Evolutionary conservation across 1,139 yeast genomes (phyloP).

Genomic region (Kodamaea fungicola): DNA sequence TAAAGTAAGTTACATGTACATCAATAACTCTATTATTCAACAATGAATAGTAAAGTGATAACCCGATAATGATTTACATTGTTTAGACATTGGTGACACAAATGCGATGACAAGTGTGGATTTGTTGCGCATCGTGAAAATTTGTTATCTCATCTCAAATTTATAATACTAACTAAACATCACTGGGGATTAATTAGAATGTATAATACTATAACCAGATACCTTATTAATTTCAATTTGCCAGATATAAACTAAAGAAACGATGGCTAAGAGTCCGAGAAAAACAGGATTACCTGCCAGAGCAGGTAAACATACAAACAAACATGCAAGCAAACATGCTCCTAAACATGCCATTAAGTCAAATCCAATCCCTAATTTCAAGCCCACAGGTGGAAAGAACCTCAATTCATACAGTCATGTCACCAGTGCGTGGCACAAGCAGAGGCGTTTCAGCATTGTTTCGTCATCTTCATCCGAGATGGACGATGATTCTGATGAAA

Average conservation of each 20-base stretch:
- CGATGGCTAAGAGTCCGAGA: conserved; percentile 33
- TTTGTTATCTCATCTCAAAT: conserved; percentile 13
- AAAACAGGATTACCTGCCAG: conserved; percentile 11
- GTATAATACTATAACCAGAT: background rate
- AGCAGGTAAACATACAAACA: conserved; percentile 6
- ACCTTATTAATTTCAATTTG: conserved; percentile 6
- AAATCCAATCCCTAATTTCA: conserved; percentile 3
- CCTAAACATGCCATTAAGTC: conserved; percentile 1
- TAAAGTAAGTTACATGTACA: too few relatives aligned
- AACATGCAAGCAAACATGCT: conserved; percentile 4
- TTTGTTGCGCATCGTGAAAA: conserved; percentile 3
- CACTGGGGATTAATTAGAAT: too few relatives aligned
- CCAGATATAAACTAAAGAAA: conserved; percentile 8
- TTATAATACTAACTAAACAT: too few relatives aligned
- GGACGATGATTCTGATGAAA: conserved; percentile 17
- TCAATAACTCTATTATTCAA: too few relatives aligned
- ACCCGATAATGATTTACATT: too few relatives aligned
- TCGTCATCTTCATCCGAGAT: conserved; percentile 23
- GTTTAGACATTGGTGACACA: too few relatives aligned
- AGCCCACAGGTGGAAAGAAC: conserved; percentile 31
- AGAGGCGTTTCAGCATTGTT: conserved; percentile 43
- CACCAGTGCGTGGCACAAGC: conserved; percentile 8
- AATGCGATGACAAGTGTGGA: too few relatives aligned
- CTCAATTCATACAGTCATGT: conserved; percentile 21
- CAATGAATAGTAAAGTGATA: too few relatives aligned